Conservation (phyloP, 2,329 filamentous ascomycete species). For the Tympanopsis confertula region DNA sequence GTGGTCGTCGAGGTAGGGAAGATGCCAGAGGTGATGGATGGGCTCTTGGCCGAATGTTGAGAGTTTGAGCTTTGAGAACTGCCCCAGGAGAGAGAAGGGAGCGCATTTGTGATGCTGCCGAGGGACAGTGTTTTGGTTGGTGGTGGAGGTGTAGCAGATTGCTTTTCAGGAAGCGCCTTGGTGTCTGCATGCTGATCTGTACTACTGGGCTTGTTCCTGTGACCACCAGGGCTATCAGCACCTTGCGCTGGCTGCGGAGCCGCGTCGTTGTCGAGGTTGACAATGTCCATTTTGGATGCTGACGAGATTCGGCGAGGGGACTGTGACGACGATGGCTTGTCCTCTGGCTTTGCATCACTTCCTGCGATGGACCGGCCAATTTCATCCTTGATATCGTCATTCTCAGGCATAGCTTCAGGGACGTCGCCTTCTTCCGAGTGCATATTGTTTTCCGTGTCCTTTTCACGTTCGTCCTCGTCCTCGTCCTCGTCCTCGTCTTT, state of each 20-base stretch:
- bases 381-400: neutral
- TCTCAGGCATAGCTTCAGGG: no score
- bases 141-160: no score
- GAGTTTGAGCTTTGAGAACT: constrained; percentile 33
- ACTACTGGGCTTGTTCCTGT: neutral
- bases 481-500: constrained; percentile 10
- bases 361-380: constrained; percentile 7
- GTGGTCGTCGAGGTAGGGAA: constrained; percentile 18
- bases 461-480: constrained; percentile 4
- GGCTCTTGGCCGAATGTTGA: constrained; percentile 33
- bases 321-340: constrained; percentile 21
- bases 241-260: constrained; percentile 13
- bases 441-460: no score
- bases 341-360: constrained; percentile 14
- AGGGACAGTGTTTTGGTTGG: constrained; percentile 48
- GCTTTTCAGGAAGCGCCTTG: neutral
- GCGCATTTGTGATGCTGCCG: constrained; percentile 60
- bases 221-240: constrained; percentile 12
- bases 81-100: constrained; percentile 65
- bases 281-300: constrained; percentile 40
- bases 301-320: constrained; percentile 31
- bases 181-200: neutral
- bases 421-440: no score
- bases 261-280: constrained; percentile 55
- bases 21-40: constrained; percentile 18